Evolutionary conservation across 352 stramenopile genomes (phyloP), one percentile per base, ranked within the genome.

Genomic region (Stephanocyclus meneghinianus): DNA sequence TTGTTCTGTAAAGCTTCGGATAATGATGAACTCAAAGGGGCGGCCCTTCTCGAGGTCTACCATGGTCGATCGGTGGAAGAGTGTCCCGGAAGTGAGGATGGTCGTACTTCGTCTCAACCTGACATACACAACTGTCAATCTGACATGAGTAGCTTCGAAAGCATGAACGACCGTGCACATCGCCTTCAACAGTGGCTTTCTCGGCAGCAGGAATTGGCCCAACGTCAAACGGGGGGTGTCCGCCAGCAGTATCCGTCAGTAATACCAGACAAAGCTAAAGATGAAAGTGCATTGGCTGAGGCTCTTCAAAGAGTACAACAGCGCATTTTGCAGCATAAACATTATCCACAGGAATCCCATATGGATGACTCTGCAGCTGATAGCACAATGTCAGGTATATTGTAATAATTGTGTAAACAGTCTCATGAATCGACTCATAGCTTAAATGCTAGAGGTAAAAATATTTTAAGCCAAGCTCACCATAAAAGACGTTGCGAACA

Each of bases 91-190:
- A 8, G 7, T 42, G 9, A 42, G 13, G 53, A 62, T 32, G 6
- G 18, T 59, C 15, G 26, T 11, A 47, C 26, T 32, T n/a, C 32
- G 26, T 16, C 32, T 51, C 57, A 48, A 65, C 57, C 57, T 16
- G 37, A 51, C 35, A 62, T 65, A 15, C 1, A 30, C 6, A 65
- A 18, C 1, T 32, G 3, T 51, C 13, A 48, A 65, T 51, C 32
- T 32, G 37, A 65, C 0, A 51, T 51, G 57, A 65, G 53, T 26
- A 62, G 53, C 29, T 62, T 62, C 53, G 53, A 62, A 26, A 62
- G 53, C 11, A 42, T 62, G 7, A 51, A 65, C 30, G 4, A 51
- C 32, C 11, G 18, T 30, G 35, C 11, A 16, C 29, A 30, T n/a
- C 57, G 57, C 26, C 37, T 65, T 8, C 5, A 51, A 15, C 11